phyloP scores from a whole-genome alignment of 768 basidiomycete species.

The Boletus pseudo-olivaceus region DNA sequence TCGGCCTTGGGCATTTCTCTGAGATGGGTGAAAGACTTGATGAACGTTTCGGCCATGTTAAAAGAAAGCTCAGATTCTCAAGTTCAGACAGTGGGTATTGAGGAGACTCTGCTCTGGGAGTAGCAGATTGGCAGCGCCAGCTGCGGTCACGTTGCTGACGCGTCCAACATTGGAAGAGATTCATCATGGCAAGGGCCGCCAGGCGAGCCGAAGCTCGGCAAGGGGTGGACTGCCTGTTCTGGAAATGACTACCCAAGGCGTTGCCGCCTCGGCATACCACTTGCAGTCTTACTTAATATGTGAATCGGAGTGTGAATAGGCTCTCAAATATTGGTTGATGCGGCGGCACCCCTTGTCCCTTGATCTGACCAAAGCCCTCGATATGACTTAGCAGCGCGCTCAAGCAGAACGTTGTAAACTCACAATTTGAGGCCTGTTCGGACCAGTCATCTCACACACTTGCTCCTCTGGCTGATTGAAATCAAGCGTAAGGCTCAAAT shows the following conservation, averaged over 20 bases:
- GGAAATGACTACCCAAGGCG: no score
- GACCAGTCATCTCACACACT: no score
- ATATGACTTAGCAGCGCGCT: constrained; percentile 10
- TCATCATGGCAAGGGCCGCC: no score
- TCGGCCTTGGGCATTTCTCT: constrained; percentile 64
- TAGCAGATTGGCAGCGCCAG: not conserved
- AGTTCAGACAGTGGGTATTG: not conserved
- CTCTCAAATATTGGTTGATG: no score
- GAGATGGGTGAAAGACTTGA: constrained; percentile 69
- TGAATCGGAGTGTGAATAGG: no score
- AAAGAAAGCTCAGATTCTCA: not conserved
- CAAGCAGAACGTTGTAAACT: not conserved
- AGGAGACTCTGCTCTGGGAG: not conserved
- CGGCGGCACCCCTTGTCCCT: no score
- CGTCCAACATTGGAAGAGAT: not conserved
- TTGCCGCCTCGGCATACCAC: no score
- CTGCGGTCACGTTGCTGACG: constrained; percentile 7
- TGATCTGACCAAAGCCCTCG: constrained; percentile 9
- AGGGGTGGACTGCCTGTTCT: no score
- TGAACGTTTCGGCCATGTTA: constrained; percentile 53
- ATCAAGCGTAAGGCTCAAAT: not conserved
- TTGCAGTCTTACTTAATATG: no score
- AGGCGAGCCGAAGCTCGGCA: no score
- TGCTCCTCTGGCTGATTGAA: not conserved
- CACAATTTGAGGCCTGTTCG: not conserved